Percentiles rank a stretch among this genome's conserved stretches.
phyloP scores from a whole-genome alignment of 768 basidiomycete genomes.

The Calocybe gangraenosa region DNA sequence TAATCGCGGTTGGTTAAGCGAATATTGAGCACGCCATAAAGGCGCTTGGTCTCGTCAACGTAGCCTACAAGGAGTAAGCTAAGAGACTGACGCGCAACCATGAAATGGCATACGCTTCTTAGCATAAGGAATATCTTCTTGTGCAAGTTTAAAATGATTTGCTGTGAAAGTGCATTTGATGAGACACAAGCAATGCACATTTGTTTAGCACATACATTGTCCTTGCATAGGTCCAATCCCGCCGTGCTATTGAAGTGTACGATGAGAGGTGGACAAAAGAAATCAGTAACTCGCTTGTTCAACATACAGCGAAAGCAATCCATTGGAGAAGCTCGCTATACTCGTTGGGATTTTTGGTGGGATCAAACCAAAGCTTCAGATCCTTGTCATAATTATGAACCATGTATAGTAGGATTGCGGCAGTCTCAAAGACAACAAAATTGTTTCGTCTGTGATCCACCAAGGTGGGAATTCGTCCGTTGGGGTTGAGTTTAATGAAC shows the following conservation, averaged over 20 bases:
- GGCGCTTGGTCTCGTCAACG: constrained; percentile 72
- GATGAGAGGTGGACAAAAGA: neutral
- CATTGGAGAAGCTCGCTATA: constrained; percentile 77
- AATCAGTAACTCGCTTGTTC: neutral
- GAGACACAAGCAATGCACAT: neutral
- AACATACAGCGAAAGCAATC: constrained; percentile 74
- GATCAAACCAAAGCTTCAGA: constrained; percentile 64
- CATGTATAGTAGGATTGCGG: constrained; percentile 80
- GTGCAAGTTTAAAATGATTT: constrained; percentile 65
- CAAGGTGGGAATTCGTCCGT: constrained; percentile 67
- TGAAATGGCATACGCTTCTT: constrained; percentile 45
- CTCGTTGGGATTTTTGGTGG: constrained; percentile 45
- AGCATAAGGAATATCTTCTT: constrained; percentile 67
- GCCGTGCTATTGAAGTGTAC: constrained; percentile 50
- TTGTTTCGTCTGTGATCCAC: constrained; percentile 56
- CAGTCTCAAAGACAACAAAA: constrained; percentile 72
- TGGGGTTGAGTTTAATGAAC: constrained; percentile 74
- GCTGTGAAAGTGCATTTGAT: constrained; percentile 25
- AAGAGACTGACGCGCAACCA: neutral
- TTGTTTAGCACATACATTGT: constrained; percentile 31
- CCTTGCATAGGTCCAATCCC: constrained; percentile 87
- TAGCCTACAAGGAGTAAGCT: constrained; percentile 44
- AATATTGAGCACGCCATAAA: constrained; percentile 77
- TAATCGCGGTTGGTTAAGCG: constrained; percentile 70
- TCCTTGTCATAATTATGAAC: constrained; percentile 77